Percentiles rank a stretch among this genome's conserved stretches.
Conservation (phyloP, 2,329 filamentous ascomycete genomes). For the Pyricularia grisea region DNA sequence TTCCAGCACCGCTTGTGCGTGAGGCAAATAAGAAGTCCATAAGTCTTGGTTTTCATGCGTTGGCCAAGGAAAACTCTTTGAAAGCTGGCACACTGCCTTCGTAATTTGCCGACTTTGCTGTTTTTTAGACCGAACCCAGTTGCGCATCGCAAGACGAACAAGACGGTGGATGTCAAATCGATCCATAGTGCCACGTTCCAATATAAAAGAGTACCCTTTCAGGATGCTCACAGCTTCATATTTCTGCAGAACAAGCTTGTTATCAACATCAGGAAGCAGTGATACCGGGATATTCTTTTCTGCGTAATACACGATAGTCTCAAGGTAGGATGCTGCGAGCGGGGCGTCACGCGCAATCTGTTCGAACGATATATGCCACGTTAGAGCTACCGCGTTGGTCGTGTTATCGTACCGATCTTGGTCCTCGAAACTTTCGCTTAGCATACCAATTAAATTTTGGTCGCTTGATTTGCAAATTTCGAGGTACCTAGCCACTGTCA, state of each 20-base stretch:
- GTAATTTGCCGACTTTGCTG: background rate
- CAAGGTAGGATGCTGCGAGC: slow-evolving; percentile 13
- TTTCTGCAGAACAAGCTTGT: slow-evolving; percentile 7
- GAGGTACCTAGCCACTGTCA: slow-evolving; percentile 3
- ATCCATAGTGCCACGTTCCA: slow-evolving; percentile 9
- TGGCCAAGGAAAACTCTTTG: slow-evolving; percentile 8
- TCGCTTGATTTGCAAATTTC: slow-evolving; percentile 5
- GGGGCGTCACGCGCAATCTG: slow-evolving; percentile 9
- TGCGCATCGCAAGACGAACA: slow-evolving; percentile 16
- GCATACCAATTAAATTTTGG: slow-evolving; percentile 6
- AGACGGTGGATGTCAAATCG: slow-evolving; percentile 22
- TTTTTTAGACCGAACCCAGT: slow-evolving; percentile 14
- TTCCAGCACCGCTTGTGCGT: slow-evolving; percentile 9
- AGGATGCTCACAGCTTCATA: slow-evolving; percentile 16
- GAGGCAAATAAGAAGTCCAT: slow-evolving; percentile 16
- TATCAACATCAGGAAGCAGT: slow-evolving; percentile 12
- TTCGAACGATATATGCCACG: slow-evolving; percentile 12
- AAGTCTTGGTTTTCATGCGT: slow-evolving; percentile 10
- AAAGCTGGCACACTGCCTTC: slow-evolving; percentile 9
- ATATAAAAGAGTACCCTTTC: slow-evolving; percentile 21
- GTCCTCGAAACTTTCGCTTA: slow-evolving; percentile 10
- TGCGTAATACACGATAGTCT: slow-evolving; percentile 18
- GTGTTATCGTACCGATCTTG: slow-evolving; percentile 2
- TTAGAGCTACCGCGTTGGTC: slow-evolving; percentile 8
- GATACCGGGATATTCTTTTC: slow-evolving; percentile 19